Base-by-base conservation (phyloP, 2,329 filamentous ascomycete species). In the Claviceps spartinae region DNA sequence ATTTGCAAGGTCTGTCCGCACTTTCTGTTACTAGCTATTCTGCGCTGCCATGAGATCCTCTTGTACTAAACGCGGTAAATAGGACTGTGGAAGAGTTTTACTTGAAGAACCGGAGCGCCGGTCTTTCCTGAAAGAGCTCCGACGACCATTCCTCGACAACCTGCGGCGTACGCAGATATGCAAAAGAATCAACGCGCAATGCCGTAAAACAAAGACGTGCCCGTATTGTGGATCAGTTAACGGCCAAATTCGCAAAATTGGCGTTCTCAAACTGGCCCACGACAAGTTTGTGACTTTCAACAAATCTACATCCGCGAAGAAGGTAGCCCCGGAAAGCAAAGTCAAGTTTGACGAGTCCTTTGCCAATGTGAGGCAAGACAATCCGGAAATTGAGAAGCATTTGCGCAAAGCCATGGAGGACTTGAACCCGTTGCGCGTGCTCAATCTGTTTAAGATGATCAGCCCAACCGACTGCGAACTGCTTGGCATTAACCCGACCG, bases 331-430 rank as follows among this genome's bases (percentile, higher is more conserved):
- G 0, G 75, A 81, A 51, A 85, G 85, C 69, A 95, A 97, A 69
- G 72, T 86, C 44, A 78, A 80, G 34, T 98, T 95, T 59, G 89
- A 97, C 60, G 79, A 81, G 56, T 95, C 90, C 0, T 95, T 98
- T 62, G 74, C 78, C 36, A 81, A 86, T 54, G 89, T 88, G 0
- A 89, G 84, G 63, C 82, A 83, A 54, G 77, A 80, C 52, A 89
- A 90, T 55, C 74, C 81, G 0, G 93, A 97, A 54, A 70, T 97
- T 57, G 90, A 97, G 48, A 94, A 94, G 62, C 88, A 97, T 66
- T 70, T 93, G 51, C 87, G 86, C 61, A 95, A 94, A 65, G 91
- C 90, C 0, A 86, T 93, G 70, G 93, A 98, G 61, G 93, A 98
- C 65, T 72, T 98, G 61, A 95, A 95, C 59, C 89, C 93, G 0